These are phyloP conservation scores for Mycena haematopus DNA, from an alignment of 768 basidiomycete species.

Conservation along the genomic window DNA sequence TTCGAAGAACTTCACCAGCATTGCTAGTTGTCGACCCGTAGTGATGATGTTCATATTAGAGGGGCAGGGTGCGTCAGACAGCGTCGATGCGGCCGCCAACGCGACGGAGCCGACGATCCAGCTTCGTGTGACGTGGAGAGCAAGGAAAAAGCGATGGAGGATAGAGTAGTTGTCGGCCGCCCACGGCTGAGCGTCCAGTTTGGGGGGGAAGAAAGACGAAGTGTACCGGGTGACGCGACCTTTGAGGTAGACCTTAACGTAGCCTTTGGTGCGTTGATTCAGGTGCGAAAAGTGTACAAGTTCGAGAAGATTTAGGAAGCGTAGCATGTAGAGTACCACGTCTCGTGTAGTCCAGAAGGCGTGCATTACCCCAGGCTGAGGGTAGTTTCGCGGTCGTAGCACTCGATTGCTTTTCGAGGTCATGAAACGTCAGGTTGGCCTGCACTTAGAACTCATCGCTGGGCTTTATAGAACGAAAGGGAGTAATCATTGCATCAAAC, in stretches of 20 bases:
- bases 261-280: background rate
- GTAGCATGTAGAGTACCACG: background rate
- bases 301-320: background rate
- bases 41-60: too few relatives aligned
- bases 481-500: too few relatives aligned
- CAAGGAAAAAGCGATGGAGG: background rate
- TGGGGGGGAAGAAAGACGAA: background rate
- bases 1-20: background rate
- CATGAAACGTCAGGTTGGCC: too few relatives aligned
- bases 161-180: background rate
- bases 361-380: background rate
- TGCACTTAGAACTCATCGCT: too few relatives aligned
- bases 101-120: slow-evolving; percentile 5
- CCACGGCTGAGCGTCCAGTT: background rate
- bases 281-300: background rate
- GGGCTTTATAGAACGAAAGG: too few relatives aligned
- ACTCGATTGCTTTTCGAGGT: too few relatives aligned
- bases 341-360: background rate
- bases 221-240: slow-evolving; percentile 3
- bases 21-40: too few relatives aligned
- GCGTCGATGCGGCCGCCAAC: background rate
- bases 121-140: background rate
- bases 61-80: too few relatives aligned
- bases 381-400: too few relatives aligned
- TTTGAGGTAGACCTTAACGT: background rate